Percentiles rank a stretch among this genome's conserved stretches.
Conservation (phyloP, 2,329 filamentous ascomycete species). For the Cladosporium sp. region DNA sequence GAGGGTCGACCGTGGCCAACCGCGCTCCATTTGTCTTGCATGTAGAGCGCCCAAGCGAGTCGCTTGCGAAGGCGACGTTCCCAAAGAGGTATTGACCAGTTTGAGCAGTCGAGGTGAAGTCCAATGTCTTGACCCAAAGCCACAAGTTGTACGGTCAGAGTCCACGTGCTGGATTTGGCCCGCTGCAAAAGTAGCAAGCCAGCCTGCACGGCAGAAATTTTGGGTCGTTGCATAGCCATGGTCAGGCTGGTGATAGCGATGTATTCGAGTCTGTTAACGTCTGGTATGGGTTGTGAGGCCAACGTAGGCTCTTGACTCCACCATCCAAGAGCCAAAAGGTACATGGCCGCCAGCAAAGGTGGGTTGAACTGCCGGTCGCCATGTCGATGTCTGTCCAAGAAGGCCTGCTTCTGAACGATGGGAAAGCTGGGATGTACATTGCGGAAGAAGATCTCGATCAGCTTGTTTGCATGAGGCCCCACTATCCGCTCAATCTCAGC, state of each 20-base stretch:
- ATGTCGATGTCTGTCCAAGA: conserved; percentile 71
- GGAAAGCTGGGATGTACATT: conserved; percentile 78
- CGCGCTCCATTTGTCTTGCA: conserved; percentile 92
- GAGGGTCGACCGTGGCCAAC: conserved; percentile 82
- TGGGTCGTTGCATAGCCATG: conserved; percentile 75
- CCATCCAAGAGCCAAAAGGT: conserved; percentile 83
- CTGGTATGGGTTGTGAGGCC: conserved; percentile 60
- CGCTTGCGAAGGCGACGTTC: conserved; percentile 80
- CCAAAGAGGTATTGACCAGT: conserved; percentile 85
- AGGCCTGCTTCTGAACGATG: conserved; percentile 76
- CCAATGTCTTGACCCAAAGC: conserved; percentile 84
- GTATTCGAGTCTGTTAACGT: conserved; percentile 67
- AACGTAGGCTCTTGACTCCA: conserved; percentile 72
- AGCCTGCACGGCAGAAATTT: conserved; percentile 75
- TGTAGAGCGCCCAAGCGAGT: conserved; percentile 85
- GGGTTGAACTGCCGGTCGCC: conserved; percentile 72
- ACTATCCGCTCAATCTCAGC: conserved; percentile 73
- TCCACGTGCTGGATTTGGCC: conserved; percentile 75
- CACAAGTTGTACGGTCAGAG: conserved; percentile 80
- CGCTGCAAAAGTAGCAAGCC: conserved; percentile 71
- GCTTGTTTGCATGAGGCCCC: conserved; percentile 66
- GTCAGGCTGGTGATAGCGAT: conserved; percentile 69
- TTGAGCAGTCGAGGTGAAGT: conserved; percentile 79
- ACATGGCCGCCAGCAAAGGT: conserved; percentile 72
- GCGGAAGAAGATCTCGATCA: conserved; percentile 78